Evolutionary conservation across 2,329 filamentous ascomycete species (phyloP).

Genomic region (Orbilia quercus): DNA sequence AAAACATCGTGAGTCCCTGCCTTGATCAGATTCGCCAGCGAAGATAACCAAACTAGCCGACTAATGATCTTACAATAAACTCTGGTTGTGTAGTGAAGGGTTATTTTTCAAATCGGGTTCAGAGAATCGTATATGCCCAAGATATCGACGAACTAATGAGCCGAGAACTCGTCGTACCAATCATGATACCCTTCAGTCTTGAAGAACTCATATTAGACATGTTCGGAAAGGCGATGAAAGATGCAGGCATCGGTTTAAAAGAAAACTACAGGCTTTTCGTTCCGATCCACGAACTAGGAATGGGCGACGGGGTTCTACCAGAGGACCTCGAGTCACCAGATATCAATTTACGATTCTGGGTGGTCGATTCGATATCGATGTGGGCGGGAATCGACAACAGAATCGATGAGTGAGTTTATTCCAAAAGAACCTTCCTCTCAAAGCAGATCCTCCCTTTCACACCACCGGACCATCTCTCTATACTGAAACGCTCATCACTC

Average conservation of each 20-base stretch:
- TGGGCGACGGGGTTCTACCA: conserved; percentile 11
- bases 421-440: no score
- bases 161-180: conserved; percentile 51
- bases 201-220: conserved; percentile 26
- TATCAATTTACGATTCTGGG: conserved; percentile 24
- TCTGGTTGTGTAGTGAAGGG: conserved; percentile 19
- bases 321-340: not conserved
- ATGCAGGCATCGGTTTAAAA: not conserved
- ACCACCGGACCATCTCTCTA: no score
- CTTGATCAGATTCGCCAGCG: conserved; percentile 22
- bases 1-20: no score
- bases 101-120: conserved; percentile 58
- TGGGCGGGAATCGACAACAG: conserved; percentile 56
- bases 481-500: no score
- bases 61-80: not conserved
- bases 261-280: conserved; percentile 8
- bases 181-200: conserved; percentile 40
- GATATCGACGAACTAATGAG: conserved; percentile 37
- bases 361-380: conserved; percentile 54
- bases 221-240: not conserved
- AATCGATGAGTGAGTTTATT: conserved; percentile 56
- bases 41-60: not conserved
- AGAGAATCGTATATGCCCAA: conserved; percentile 36
- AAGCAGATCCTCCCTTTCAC: no score
- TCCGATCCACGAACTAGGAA: conserved; percentile 15